phyloP scores from a whole-genome alignment of 345 rosid genomes.

The Syzygium grande region DNA sequence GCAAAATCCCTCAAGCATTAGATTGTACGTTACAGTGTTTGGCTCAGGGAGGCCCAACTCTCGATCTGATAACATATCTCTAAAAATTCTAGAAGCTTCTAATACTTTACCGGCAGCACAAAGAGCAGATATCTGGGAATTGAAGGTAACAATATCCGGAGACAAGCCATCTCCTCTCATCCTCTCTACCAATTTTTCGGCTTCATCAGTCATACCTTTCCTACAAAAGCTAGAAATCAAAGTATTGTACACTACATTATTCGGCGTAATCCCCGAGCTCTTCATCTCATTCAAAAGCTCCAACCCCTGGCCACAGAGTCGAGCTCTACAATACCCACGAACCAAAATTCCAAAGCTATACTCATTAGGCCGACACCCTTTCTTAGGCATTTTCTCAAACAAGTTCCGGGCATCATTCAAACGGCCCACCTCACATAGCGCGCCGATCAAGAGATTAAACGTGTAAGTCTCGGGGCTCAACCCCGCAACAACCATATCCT shows the following conservation, averaged over 20 bases:
- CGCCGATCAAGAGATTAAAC: slow-evolving; percentile 61
- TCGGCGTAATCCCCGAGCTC: slow-evolving; percentile 38
- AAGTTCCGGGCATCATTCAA: slow-evolving; percentile 58
- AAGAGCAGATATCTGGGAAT: slow-evolving; percentile 82
- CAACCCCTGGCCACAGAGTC: slow-evolving; percentile 41
- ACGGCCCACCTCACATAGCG: slow-evolving; percentile 56
- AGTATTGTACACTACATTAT: slow-evolving; percentile 72
- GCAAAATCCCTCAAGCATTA: slow-evolving; percentile 80
- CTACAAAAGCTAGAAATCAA: slow-evolving; percentile 70
- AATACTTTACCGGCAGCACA: slow-evolving; percentile 59
- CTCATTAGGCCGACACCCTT: slow-evolving; percentile 73
- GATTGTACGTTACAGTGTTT: slow-evolving; percentile 58
- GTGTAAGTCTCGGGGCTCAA: slow-evolving; percentile 73
- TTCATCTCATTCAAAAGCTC: slow-evolving; percentile 54
- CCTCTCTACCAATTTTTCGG: slow-evolving; percentile 69
- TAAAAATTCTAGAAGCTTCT: slow-evolving; percentile 86
- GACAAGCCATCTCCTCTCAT: slow-evolving; percentile 68
- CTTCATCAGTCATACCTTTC: slow-evolving; percentile 72
- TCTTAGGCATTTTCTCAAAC: slow-evolving; percentile 85
- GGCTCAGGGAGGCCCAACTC: slow-evolving; percentile 82
- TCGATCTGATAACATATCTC: slow-evolving; percentile 82
- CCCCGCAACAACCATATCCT: slow-evolving; percentile 58
- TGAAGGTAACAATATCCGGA: slow-evolving; percentile 84
- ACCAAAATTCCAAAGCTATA: slow-evolving; percentile 76
- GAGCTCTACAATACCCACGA: slow-evolving; percentile 78